These are phyloP conservation scores for Fragaria ananassa DNA, from an alignment of 306 rosid genomes.

Conservation along the genomic window DNA sequence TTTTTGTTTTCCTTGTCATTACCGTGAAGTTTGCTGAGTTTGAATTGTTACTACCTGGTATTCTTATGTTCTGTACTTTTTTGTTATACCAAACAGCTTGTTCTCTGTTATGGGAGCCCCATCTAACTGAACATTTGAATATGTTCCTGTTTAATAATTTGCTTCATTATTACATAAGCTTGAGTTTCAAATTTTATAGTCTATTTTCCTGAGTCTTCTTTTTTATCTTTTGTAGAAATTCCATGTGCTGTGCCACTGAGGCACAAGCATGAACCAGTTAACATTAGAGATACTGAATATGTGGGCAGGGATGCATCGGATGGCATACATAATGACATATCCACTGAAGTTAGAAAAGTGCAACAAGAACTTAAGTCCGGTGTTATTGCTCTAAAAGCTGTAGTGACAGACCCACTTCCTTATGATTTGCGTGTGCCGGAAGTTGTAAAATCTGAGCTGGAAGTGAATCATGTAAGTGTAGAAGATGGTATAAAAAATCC, in stretches of 20 bases:
- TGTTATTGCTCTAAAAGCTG: constrained; percentile 44
- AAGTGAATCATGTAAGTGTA: constrained; percentile 15
- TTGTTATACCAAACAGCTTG: neutral
- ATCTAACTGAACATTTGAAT: neutral
- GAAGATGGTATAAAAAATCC: constrained; percentile 26
- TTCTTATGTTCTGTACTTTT: neutral
- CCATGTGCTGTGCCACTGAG: constrained; percentile 26
- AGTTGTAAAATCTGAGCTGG: constrained; percentile 38
- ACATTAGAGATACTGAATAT: constrained; percentile 39
- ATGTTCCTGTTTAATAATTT: neutral
- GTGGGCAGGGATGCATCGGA: constrained; percentile 9
- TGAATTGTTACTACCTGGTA: too few relatives aligned
- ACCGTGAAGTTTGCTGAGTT: neutral
- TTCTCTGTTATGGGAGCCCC: neutral
- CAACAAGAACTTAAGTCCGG: constrained; percentile 62
- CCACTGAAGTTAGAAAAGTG: constrained; percentile 41
- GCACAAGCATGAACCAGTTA: constrained; percentile 40
- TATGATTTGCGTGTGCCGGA: constrained; percentile 50
- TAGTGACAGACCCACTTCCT: constrained; percentile 78
- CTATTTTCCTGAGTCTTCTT: neutral
- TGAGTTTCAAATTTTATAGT: neutral
- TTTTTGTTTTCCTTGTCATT: neutral
- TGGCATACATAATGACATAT: constrained; percentile 20
- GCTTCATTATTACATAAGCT: neutral
- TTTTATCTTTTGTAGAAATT: constrained; percentile 30